Evolutionary conservation across 495 filamentous ascomycete genomes (phyloP).

Genomic region (Penicillium egyptiacum): DNA sequence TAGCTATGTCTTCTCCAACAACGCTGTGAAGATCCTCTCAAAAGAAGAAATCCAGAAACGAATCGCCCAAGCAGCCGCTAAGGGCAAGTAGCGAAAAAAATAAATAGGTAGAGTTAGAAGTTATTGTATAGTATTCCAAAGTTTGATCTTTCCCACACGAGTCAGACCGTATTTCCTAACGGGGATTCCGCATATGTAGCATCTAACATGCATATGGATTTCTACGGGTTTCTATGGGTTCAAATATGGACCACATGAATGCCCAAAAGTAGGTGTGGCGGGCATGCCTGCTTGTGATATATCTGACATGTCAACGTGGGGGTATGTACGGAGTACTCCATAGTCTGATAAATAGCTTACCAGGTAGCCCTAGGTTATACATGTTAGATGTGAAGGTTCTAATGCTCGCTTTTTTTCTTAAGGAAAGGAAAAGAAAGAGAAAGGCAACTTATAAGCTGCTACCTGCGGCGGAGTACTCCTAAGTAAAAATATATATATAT

Average conservation of each 20-base stretch:
- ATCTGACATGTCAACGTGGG: not conserved
- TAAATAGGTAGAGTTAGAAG: not conserved
- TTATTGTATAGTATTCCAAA: slow-evolving; percentile 9
- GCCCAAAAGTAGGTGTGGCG: not conserved
- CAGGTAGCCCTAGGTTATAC: not conserved
- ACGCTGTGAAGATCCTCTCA: slow-evolving; percentile 76
- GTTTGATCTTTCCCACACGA: not conserved
- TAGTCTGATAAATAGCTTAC: not conserved
- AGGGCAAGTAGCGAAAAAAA: slow-evolving; percentile 22
- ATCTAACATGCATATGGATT: not conserved
- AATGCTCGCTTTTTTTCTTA: no score
- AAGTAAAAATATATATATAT: not conserved
- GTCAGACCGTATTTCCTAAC: not conserved
- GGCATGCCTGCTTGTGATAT: not conserved
- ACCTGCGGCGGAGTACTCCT: not conserved
- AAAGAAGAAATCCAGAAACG: slow-evolving; percentile 47
- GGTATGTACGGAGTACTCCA: no score
- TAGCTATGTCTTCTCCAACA: slow-evolving; percentile 77
- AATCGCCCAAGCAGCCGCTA: slow-evolving; percentile 34
- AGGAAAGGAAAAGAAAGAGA: no score
- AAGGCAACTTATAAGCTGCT: not conserved
- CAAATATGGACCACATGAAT: not conserved
- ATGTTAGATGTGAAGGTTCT: not conserved
- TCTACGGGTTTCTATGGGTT: not conserved
- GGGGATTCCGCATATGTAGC: slow-evolving; percentile 1